Conservation (phyloP, 2,329 filamentous ascomycete species). For the Alternaria postmessia region DNA sequence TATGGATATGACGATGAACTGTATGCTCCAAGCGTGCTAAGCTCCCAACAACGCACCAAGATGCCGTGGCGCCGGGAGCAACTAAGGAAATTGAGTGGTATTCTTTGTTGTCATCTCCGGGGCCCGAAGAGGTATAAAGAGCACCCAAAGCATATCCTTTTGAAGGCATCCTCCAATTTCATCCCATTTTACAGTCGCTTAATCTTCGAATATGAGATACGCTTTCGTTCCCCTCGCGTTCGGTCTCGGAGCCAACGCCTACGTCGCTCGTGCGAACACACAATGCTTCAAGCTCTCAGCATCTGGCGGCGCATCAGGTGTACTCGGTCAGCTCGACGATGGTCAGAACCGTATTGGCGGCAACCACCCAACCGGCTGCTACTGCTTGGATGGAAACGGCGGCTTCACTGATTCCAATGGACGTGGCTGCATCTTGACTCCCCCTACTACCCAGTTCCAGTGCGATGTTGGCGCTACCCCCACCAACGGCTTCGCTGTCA, state of each 20-base stretch:
- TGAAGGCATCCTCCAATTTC: neutral
- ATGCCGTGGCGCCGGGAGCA: neutral
- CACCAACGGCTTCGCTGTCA: conserved; percentile 65
- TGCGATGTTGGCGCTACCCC: conserved; percentile 63
- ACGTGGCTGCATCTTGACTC: conserved; percentile 69
- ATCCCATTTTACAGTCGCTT: conserved; percentile 10
- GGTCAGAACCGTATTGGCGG: conserved; percentile 69
- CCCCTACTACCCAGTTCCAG: conserved; percentile 67
- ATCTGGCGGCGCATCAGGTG: conserved; percentile 52
- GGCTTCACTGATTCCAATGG: conserved; percentile 63
- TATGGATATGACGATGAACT: conserved; percentile 15
- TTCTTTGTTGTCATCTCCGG: conserved; percentile 14
- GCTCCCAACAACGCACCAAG: conserved; percentile 11
- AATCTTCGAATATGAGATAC: conserved; percentile 31
- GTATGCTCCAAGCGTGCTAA: neutral
- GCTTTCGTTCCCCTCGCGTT: conserved; percentile 28
- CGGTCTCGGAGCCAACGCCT: conserved; percentile 33
- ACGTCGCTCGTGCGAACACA: conserved; percentile 28
- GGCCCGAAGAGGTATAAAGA: neutral
- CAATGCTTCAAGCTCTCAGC: conserved; percentile 30
- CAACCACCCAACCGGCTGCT: conserved; percentile 58
- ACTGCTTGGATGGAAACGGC: conserved; percentile 61
- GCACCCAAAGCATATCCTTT: neutral
- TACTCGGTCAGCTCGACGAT: conserved; percentile 67
- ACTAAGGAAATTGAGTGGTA: neutral